Evolutionary conservation across 2,329 filamentous ascomycete species (phyloP).

Genomic region (Fusarium sulawesiense): DNA sequence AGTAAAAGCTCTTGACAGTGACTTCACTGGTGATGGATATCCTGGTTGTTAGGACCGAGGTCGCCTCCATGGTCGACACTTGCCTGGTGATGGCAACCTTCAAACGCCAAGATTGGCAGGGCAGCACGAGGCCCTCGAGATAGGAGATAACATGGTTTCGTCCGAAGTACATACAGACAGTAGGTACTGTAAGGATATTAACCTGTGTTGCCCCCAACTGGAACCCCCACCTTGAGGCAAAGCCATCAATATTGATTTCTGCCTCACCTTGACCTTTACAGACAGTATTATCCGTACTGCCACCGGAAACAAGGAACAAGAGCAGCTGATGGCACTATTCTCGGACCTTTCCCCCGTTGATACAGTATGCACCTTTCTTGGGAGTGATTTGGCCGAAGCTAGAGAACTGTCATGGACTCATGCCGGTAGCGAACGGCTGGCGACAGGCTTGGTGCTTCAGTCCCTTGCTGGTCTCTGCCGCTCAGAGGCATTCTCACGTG

Average conservation of each 20-base stretch:
- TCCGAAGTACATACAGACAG: not conserved
- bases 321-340: not conserved
- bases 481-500: constrained; percentile 25
- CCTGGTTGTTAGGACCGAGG: constrained; percentile 1
- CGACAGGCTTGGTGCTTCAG: constrained; percentile 21
- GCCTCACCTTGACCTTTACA: not conserved
- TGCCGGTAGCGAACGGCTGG: constrained; percentile 23
- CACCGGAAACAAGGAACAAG: constrained; percentile 15
- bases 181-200: not conserved
- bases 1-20: not conserved
- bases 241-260: constrained; percentile 17
- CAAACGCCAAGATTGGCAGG: constrained; percentile 23
- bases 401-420: constrained; percentile 10
- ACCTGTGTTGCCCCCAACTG: constrained; percentile 12
- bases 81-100: constrained; percentile 12
- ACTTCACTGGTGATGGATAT: constrained; percentile 2
- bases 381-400: constrained; percentile 27
- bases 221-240: constrained; percentile 33
- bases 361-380: not conserved
- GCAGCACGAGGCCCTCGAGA: constrained; percentile 12
- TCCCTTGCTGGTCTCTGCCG: constrained; percentile 30
- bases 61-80: constrained; percentile 5
- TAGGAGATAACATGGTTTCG: constrained; percentile 32
- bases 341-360: constrained; percentile 3
- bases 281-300: not conserved